phyloP scores from a whole-genome alignment of 2,329 filamentous ascomycete genomes.

The Fusarium redolens region DNA sequence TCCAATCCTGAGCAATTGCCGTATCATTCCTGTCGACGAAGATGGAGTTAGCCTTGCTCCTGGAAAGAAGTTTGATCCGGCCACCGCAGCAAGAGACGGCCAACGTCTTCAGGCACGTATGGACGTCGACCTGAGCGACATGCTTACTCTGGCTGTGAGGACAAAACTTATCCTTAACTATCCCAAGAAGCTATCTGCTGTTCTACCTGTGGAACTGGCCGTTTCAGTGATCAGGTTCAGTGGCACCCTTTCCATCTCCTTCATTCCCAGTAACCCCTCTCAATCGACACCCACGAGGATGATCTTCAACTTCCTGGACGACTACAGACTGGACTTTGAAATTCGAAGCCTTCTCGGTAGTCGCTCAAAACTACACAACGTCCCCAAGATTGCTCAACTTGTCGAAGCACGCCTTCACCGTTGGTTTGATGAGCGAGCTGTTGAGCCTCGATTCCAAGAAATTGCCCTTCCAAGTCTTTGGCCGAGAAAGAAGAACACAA shows the following conservation, averaged over 20 bases:
- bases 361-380: conserved; percentile 83
- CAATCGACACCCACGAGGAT: conserved; percentile 79
- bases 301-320: conserved; percentile 92
- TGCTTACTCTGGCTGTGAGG: conserved; percentile 93
- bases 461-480: conserved; percentile 85
- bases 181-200: conserved; percentile 87
- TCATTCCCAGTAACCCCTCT: conserved; percentile 80
- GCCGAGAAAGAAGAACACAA: conserved; percentile 85
- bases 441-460: conserved; percentile 88
- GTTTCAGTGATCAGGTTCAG: conserved; percentile 95
- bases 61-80: conserved; percentile 63
- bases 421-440: conserved; percentile 89
- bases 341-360: conserved; percentile 83
- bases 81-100: conserved; percentile 68
- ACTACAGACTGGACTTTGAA: conserved; percentile 86
- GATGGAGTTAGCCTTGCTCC: conserved; percentile 71
- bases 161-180: conserved; percentile 96
- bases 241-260: conserved; percentile 91
- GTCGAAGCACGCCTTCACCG: conserved; percentile 83
- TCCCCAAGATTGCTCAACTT: conserved; percentile 88
- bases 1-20: conserved; percentile 97
- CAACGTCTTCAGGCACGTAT: conserved; percentile 90
- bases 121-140: conserved; percentile 96
- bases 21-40: conserved; percentile 90
- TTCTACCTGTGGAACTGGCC: conserved; percentile 89